Conservation (phyloP, 2,329 filamentous ascomycete species). For the Calonectria fujianensis region DNA sequence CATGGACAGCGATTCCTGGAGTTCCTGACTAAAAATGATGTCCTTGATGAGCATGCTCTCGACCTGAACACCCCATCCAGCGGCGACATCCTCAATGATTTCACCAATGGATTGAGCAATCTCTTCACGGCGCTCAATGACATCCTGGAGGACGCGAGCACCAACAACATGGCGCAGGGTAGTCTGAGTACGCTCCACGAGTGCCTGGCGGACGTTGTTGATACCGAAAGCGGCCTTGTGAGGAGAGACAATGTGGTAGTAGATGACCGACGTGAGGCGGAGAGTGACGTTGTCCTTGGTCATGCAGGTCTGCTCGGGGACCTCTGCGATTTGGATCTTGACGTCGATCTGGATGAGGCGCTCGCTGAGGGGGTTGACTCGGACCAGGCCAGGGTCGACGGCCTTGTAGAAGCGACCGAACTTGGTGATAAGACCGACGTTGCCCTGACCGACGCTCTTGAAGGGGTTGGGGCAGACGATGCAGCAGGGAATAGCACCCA, state of each 20-base stretch:
- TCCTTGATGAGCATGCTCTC: constrained; percentile 99
- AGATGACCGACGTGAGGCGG: constrained; percentile 96
- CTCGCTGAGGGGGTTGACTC: constrained; percentile 97
- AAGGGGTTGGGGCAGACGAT: constrained; percentile 95
- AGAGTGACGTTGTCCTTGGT: constrained; percentile 99
- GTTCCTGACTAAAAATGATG: constrained; percentile 95
- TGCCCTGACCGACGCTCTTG: constrained; percentile 93
- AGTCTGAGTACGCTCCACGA: constrained; percentile 97
- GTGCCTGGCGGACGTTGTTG: constrained; percentile 94
- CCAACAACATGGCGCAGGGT: constrained; percentile 97
- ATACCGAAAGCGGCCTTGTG: constrained; percentile 99
- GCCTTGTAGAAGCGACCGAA: constrained; percentile 97
- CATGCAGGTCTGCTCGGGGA: constrained; percentile 98
- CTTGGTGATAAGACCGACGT: constrained; percentile 95
- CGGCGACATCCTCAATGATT: constrained; percentile 97
- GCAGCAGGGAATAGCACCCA: constrained; percentile 94
- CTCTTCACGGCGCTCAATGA: constrained; percentile 98
- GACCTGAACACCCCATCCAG: constrained; percentile 95
- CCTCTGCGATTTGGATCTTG: constrained; percentile 99
- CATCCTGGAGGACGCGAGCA: constrained; percentile 95
- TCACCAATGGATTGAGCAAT: constrained; percentile 95
- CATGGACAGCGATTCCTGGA: constrained; percentile 98
- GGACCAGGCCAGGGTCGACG: constrained; percentile 96
- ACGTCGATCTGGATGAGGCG: constrained; percentile 94
- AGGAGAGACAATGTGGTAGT: constrained; percentile 96